Conservation (phyloP, 169 alveolate genomes). For the Cryptosporidium ubiquitum region DNA sequence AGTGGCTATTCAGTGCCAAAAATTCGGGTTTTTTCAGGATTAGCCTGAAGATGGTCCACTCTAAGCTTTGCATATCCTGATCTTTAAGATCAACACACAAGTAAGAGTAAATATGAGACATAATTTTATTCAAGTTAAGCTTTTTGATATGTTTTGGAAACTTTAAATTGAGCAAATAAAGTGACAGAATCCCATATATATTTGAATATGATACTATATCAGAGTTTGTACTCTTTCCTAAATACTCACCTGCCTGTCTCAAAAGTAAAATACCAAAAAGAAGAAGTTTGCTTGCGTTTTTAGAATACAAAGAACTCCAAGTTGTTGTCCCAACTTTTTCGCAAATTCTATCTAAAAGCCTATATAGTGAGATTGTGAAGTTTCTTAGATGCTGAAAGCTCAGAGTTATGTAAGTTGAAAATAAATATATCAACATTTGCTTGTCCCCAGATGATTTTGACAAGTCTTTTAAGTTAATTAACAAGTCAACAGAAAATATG, state of each 20-base stretch:
- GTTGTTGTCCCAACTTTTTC: not conserved
- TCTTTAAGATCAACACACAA: not conserved
- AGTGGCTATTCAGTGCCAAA: not conserved
- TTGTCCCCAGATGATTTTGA: constrained; percentile 63
- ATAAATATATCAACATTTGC: constrained; percentile 54
- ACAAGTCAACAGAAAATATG: constrained; percentile 8
- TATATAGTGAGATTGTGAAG: constrained; percentile 39
- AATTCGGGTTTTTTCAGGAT: not conserved
- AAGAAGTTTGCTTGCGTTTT: constrained; percentile 14
- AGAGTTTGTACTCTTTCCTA: not conserved
- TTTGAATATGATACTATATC: constrained; percentile 3
- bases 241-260: constrained; percentile 35
- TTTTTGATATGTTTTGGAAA: constrained; percentile 47
- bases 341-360: not conserved
- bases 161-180: not conserved
- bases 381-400: constrained; percentile 21
- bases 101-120: not conserved
- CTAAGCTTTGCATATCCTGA: not conserved
- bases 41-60: not conserved
- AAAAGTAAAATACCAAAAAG: constrained; percentile 38
- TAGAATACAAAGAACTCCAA: not conserved
- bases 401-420: constrained; percentile 37
- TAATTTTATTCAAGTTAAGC: not conserved
- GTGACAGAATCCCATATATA: constrained; percentile 45
- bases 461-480: constrained; percentile 5